A percentile compares a stretch with the other conserved stretches of the same genome.
These are phyloP conservation scores for Hypomyces perniciosus DNA, from an alignment of 2,329 filamentous ascomycete genomes.

Conservation along the genomic window DNA sequence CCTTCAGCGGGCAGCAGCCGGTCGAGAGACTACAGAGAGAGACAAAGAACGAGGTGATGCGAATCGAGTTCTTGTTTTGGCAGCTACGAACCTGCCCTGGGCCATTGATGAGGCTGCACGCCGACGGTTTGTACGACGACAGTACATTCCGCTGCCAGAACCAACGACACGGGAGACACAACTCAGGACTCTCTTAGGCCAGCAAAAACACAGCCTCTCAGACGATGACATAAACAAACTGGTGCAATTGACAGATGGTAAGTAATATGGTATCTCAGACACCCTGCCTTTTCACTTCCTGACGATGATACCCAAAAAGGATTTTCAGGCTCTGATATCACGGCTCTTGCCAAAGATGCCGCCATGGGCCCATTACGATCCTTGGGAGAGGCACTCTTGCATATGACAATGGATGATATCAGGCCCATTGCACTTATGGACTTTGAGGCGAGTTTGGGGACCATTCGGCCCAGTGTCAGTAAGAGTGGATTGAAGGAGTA, in stretches of 20 bases:
- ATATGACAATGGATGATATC: constrained; percentile 93
- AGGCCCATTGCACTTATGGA: constrained; percentile 76
- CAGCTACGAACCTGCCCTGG: constrained; percentile 95
- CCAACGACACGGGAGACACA: constrained; percentile 73
- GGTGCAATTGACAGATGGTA: constrained; percentile 80
- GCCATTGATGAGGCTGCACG: constrained; percentile 94
- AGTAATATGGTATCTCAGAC: constrained; percentile 21
- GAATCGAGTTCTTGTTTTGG: constrained; percentile 83
- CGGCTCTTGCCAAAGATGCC: constrained; percentile 91
- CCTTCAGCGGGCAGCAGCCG: constrained; percentile 83
- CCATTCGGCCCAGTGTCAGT: constrained; percentile 85
- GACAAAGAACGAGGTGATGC: constrained; percentile 72
- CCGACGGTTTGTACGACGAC: constrained; percentile 81
- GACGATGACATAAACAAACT: constrained; percentile 66
- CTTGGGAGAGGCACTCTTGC: constrained; percentile 79
- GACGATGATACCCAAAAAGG: constrained; percentile 43
- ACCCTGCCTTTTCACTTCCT: neutral
- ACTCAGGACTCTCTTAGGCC: constrained; percentile 69
- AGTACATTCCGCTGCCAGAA: constrained; percentile 94
- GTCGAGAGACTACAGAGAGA: constrained; percentile 62
- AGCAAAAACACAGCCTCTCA: constrained; percentile 77
- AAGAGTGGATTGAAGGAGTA: constrained; percentile 79
- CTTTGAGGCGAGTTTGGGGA: constrained; percentile 76
- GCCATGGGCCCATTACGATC: constrained; percentile 94
- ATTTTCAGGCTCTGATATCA: constrained; percentile 97